Conservation (phyloP, 164 flowering plant genomes). For the Umbellularia californica region DNA sequence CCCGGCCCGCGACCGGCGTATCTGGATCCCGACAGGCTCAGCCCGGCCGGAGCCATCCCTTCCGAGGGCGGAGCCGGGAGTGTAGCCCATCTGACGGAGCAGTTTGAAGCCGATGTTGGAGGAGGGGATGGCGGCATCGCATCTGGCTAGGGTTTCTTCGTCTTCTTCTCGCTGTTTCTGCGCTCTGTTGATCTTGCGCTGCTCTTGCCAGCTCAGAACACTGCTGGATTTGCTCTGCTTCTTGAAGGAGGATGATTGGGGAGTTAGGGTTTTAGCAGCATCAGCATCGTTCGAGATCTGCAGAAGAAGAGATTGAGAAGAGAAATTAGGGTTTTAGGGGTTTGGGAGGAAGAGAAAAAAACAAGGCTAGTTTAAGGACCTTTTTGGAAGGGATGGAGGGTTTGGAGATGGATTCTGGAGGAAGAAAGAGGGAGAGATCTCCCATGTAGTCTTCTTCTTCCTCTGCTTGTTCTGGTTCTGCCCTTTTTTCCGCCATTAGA, state of each 20-base stretch:
- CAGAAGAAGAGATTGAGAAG: neutral
- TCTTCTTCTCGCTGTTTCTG: slow-evolving; percentile 69
- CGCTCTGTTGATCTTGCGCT: slow-evolving; percentile 52
- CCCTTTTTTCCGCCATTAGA: slow-evolving; percentile 29
- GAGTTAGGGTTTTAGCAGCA: slow-evolving; percentile 10
- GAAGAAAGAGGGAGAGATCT: slow-evolving; percentile 75
- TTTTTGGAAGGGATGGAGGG: slow-evolving; percentile 29
- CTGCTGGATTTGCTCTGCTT: slow-evolving; percentile 35
- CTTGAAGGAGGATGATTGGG: slow-evolving; percentile 16
- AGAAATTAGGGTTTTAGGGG: slow-evolving; percentile 5
- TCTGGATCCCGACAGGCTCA: slow-evolving; percentile 76
- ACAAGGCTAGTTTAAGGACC: slow-evolving; percentile 15
- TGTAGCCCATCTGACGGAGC: slow-evolving; percentile 90
- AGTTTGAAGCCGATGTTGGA: slow-evolving; percentile 87
- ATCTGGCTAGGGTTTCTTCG: slow-evolving; percentile 51
- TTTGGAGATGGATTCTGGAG: slow-evolving; percentile 36
- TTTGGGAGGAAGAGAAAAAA: neutral
- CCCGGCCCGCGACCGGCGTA: slow-evolving; percentile 79
- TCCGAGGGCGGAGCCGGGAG: slow-evolving; percentile 75
- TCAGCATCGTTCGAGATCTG: slow-evolving; percentile 22
- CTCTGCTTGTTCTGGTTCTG: slow-evolving; percentile 50
- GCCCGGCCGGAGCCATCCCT: slow-evolving; percentile 59
- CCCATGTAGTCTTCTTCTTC: slow-evolving; percentile 80
- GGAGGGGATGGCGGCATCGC: slow-evolving; percentile 67
- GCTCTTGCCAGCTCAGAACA: slow-evolving; percentile 55